Evolutionary conservation across 768 basidiomycete genomes (phyloP).

Genomic region (Phaeotremella skinneri): DNA sequence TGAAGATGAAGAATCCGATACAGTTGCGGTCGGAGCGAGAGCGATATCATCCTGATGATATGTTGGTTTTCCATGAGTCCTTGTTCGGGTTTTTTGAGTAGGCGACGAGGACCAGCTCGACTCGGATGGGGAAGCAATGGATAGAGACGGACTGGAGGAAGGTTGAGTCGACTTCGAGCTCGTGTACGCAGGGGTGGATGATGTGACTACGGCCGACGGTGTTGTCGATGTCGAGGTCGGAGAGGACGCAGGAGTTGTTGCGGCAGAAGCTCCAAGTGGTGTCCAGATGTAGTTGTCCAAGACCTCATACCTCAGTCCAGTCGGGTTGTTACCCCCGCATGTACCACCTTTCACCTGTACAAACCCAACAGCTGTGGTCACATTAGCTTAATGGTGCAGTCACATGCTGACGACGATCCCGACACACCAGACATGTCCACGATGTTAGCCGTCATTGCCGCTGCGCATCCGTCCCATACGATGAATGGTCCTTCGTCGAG

Average conservation of each 20-base stretch:
- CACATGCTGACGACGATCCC: neutral
- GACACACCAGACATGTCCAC: constrained; percentile 22
- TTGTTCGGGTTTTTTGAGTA: too few relatives aligned
- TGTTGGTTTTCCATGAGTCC: too few relatives aligned
- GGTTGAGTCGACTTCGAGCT: neutral
- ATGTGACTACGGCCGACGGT: neutral
- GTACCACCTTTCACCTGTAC: constrained; percentile 26
- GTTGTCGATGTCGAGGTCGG: neutral
- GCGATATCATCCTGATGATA: too few relatives aligned
- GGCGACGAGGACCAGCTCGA: too few relatives aligned
- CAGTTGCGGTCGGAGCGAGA: too few relatives aligned
- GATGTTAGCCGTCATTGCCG: constrained; percentile 5
- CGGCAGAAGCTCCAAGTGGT: neutral
- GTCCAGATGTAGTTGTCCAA: constrained; percentile 21
- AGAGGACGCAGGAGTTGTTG: neutral
- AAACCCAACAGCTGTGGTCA: constrained; percentile 18
- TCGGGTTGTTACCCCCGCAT: constrained; percentile 28
- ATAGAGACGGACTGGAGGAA: too few relatives aligned
- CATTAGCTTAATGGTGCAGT: neutral
- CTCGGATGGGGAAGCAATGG: neutral
- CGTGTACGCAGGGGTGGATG: neutral
- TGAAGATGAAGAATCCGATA: too few relatives aligned
- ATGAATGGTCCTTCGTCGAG: constrained; percentile 15
- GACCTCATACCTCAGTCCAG: constrained; percentile 19
- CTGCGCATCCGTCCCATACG: constrained; percentile 22